Evolutionary conservation across 208 protist genomes (phyloP), one percentile per base, ranked within the genome.

Genomic region (Sergeia podlipaevii): DNA sequence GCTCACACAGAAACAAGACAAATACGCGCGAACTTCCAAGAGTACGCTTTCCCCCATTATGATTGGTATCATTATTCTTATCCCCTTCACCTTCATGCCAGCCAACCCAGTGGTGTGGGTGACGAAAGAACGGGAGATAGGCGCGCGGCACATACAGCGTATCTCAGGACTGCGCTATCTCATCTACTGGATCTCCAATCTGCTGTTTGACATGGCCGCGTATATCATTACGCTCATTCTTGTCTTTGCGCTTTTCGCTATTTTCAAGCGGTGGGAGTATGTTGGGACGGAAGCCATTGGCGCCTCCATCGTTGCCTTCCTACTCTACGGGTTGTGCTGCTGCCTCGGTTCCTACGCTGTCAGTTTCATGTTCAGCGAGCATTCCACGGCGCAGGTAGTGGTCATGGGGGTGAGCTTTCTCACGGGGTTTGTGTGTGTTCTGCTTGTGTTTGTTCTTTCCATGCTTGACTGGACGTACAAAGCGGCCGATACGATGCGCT

Each of bases 121-220:
- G 1, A 81, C 90, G 39, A 87, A 80, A 62, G 87, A 94, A 60
- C 71, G 80, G 13, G 66, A 90, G 55, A 74, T 54, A 43, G 80
- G 72, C 33, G 61, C 84, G 6, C 73, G 70, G 23, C 87, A 95
- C 63, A 55, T 95, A 52, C 87, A 95, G 67, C 73, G 48, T 18
- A 49, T 88, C n/a, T 80, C 79, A n/a, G 84, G 88, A 21, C 57
- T 93, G 26, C 44, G 43, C 41, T 69, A 71, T 59, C 52, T 71
- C 18, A 43, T 85, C 4, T 93, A 89, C 70, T 93, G 85, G 83
- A 13, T 80, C 24, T 57, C 71, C 51, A 89, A 76, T 52, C 76
- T 85, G 24, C 17, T 82, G n/a, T 86, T 82, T 47, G 80, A 89
- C 71, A 51, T 81, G 26, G 24, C 28, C 45, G 41, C 63, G 5